Base-by-base conservation (phyloP, 106 monocot genomes). In the Dioscorea zingiberensis region DNA sequence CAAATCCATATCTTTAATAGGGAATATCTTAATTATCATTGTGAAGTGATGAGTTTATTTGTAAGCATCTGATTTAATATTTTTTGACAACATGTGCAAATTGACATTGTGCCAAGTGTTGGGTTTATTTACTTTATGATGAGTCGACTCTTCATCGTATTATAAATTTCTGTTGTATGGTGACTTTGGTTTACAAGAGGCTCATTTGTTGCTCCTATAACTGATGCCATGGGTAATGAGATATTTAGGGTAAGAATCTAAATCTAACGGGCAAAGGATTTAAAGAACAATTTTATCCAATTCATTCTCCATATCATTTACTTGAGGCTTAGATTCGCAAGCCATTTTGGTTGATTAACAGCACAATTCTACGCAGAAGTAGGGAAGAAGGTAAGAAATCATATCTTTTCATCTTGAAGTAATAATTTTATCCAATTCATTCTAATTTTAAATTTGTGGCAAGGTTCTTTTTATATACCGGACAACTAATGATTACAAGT, bases 261-360 rank as follows among this genome's bases (percentile, higher is more conserved):
- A 19, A 25, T 44, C 21, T 55, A n/a, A 7, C 65, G 30, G 19
- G 73, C 46, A 25, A 7, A 21, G n/a, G 47, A 14, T 25, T 13
- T 30, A 27, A 58, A 38, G 1, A 38, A 38, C 65, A 60, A 55
- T 15, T 51, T 51, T 51, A 51, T 61, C 13, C 26, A 6, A 38
- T 56, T 25, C 58, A 45, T 55, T 65, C 21, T 62, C 65, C 66
- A 49, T 64, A 32, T 59, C 65, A 63, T 70, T 65, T 49, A 80
- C 59, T 73, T 54, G 82, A 62, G 44, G 32, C 68, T 75, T 81
- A 98, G 97, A 84, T 98, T 68, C 88, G 88, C 73, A 84, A 88
- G 70, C 97, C 97, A 67, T 83, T 98, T 86, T 98, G 92, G 92
- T 86, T 70, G 85, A 92, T 98, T 70, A 98, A 92, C 71, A 98